These are phyloP conservation scores for Beta vulgaris DNA, from an alignment of 148 eudicot genomes.

Conservation along the genomic window DNA sequence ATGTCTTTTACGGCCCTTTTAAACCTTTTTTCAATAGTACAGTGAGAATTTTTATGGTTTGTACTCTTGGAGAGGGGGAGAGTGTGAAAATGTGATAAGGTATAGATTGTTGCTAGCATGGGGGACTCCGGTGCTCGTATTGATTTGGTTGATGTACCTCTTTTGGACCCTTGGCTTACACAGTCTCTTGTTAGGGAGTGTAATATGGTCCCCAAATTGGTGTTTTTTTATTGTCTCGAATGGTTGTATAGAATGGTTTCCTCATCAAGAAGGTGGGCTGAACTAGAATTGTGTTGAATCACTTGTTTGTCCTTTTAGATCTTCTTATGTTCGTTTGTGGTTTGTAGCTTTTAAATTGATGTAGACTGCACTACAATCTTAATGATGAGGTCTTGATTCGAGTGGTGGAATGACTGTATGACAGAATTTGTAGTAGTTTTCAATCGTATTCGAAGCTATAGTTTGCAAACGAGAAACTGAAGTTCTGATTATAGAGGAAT, in stretches of 20 bases:
- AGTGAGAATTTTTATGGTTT: neutral
- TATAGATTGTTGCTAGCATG: neutral
- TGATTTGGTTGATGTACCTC: neutral
- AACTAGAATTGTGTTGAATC: neutral
- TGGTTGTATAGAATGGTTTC: neutral
- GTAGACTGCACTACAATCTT: neutral
- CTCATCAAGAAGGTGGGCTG: neutral
- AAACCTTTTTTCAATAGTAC: neutral
- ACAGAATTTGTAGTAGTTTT: neutral
- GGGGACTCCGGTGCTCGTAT: neutral
- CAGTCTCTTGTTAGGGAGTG: neutral
- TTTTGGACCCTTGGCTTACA: too few relatives aligned
- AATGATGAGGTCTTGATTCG: neutral
- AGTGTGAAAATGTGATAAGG: neutral
- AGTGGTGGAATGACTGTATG: neutral
- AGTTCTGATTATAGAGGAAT: neutral
- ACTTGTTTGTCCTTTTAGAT: neutral
- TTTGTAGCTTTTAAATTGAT: neutral
- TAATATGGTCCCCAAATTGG: neutral
- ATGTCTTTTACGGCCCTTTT: neutral
- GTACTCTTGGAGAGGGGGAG: neutral
- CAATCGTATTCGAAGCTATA: neutral
- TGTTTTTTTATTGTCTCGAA: neutral
- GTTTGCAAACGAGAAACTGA: neutral
- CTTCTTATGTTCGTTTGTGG: neutral